Base-by-base conservation (phyloP, 768 basidiomycete genomes). In the Boletus tylopilopsis region DNA sequence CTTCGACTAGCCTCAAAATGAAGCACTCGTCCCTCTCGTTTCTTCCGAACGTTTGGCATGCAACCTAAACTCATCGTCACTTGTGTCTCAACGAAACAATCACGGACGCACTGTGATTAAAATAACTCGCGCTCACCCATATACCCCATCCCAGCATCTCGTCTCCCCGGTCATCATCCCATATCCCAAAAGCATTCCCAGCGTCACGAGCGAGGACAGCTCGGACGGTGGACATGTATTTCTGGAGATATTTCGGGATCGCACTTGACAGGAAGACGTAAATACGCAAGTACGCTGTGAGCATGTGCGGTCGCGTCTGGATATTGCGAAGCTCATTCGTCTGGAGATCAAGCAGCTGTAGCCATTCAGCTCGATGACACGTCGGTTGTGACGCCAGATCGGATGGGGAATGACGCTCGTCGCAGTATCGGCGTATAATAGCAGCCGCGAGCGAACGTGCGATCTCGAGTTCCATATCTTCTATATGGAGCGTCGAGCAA, bases 71-170 rank as follows among this genome's bases (percentile, higher is more conserved):
- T 38, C 7, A 21, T 30, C 18, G 45, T 57, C 43, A 55, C 25
- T n/a, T 24, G 18, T 11, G 6, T 21, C 10, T 30, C 19, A 11
- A 42, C 13, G 19, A 13, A 29, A 11, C 35, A 15, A 36, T 33
- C 47, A 45, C 16, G 18, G n/a, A 58, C 67, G 39, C 34, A 84
- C 85, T 74, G 59, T 87, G 84, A 55, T 87, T 87, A 60, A 85
- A 87, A 64, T 80, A 84, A 18, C 82, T 82, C 1, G 76, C 81
- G 42, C 74, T 75, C 6, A 76, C 64, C 64, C 81, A 85, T 53
- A 84, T 71, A 5, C 76, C 80, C 77, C 81, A 87, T 21, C 84
- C 84, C 18, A 85, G 60, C 82, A 84, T 80, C 64, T 82, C 81
- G 42, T 69, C 51, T 68, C 67, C 47, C 64, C 64, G 25, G 64